Evolutionary conservation across 2,329 filamentous ascomycete species (phyloP).

Genomic region (Fusarium secorum): DNA sequence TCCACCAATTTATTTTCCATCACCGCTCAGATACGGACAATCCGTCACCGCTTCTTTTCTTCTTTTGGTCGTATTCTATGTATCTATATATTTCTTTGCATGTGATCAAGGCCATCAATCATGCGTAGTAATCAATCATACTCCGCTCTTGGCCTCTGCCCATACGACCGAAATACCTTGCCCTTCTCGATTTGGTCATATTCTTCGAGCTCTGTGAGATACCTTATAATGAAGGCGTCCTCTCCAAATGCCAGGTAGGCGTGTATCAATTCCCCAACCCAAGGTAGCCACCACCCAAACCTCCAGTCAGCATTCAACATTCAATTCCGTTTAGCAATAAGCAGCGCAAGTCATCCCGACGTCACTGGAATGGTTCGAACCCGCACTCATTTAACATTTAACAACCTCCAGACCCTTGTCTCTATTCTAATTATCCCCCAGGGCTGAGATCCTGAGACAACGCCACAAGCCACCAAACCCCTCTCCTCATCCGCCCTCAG

Average conservation of each 20-base stretch:
- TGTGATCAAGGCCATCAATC: constrained; percentile 11
- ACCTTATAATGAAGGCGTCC: neutral
- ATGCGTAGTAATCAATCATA: neutral
- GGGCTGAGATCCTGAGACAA: constrained; percentile 31
- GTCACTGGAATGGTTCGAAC: constrained; percentile 27
- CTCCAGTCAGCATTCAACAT: neutral
- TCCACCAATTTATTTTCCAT: constrained; percentile 6
- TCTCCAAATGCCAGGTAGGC: neutral
- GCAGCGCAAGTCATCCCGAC: constrained; percentile 1
- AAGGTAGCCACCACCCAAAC: neutral
- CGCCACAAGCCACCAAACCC: constrained; percentile 22
- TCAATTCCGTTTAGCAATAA: neutral
- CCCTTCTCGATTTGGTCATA: neutral
- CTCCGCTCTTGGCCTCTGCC: neutral
- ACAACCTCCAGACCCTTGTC: neutral
- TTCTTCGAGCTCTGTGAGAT: neutral
- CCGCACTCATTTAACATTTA: neutral
- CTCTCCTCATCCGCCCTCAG: constrained; percentile 1
- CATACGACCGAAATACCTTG: neutral
- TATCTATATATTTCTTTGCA: neutral
- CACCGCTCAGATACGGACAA: constrained; percentile 16
- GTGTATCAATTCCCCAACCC: neutral
- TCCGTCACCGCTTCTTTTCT: constrained; percentile 30
- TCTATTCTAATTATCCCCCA: neutral
- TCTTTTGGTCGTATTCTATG: neutral